Conservation (phyloP, 352 stramenopile species). For the Phytophthora constricta region DNA sequence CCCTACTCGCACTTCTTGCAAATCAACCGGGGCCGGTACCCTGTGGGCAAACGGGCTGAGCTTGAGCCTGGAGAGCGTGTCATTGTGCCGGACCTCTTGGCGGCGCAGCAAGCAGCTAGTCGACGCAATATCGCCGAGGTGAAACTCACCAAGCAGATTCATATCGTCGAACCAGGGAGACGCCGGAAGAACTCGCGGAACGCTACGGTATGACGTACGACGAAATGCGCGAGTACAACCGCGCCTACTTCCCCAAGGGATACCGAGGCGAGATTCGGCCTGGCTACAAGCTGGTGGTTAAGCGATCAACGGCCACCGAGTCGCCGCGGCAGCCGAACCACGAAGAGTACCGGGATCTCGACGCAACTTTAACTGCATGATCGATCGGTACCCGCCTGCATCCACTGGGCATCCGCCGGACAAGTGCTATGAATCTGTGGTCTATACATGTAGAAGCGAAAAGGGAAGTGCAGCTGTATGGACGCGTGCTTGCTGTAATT, state of each 20-base stretch:
- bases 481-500: constrained; percentile 33
- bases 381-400: constrained; percentile 13
- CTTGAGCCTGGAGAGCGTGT: constrained; percentile 65
- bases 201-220: constrained; percentile 85
- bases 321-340: constrained; percentile 18
- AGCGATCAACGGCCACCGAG: constrained; percentile 41
- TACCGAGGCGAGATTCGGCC: constrained; percentile 81
- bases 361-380: constrained; percentile 37
- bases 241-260: constrained; percentile 87
- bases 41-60: constrained; percentile 64
- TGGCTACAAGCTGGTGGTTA: constrained; percentile 86
- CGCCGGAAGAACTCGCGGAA: constrained; percentile 65
- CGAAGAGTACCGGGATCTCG: constrained; percentile 39
- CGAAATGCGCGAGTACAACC: constrained; percentile 86
- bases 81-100: constrained; percentile 79
- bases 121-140: constrained; percentile 80
- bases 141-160: constrained; percentile 89
- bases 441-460: constrained; percentile 31
- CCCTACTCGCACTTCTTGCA: constrained; percentile 77
- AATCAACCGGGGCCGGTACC: constrained; percentile 80
- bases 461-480: constrained; percentile 21
- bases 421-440: constrained; percentile 14
- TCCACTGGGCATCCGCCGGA: constrained; percentile 16
- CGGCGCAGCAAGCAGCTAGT: constrained; percentile 54
- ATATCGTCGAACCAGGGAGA: constrained; percentile 80